These are phyloP conservation scores for Trichoderma breve DNA, from an alignment of 2,329 filamentous ascomycete species.

Conservation along the genomic window DNA sequence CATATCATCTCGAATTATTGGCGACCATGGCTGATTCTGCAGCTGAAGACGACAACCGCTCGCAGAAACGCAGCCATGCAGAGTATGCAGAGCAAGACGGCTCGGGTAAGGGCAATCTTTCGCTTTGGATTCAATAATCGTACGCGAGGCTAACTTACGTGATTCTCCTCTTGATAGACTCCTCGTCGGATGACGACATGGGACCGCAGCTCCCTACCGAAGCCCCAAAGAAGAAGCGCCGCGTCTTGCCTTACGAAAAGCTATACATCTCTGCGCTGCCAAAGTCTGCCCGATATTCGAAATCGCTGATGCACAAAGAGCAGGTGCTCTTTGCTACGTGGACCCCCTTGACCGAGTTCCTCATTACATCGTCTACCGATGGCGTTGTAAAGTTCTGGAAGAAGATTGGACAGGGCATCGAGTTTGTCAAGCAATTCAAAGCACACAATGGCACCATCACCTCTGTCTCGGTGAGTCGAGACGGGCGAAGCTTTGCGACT, in stretches of 20 bases:
- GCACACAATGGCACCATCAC: constrained; percentile 84
- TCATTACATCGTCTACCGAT: constrained; percentile 90
- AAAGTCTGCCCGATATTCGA: constrained; percentile 77
- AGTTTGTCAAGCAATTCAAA: constrained; percentile 97
- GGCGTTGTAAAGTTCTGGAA: constrained; percentile 99
- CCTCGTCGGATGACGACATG: constrained; percentile 87
- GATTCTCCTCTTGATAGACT: constrained; percentile 42
- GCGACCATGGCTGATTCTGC: constrained; percentile 25
- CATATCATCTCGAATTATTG: background rate
- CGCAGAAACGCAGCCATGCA: constrained; percentile 53
- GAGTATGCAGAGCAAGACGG: constrained; percentile 51
- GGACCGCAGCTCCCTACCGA: constrained; percentile 85
- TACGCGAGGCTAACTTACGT: constrained; percentile 17
- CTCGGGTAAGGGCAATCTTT: constrained; percentile 34
- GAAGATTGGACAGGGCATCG: constrained; percentile 83
- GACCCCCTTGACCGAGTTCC: constrained; percentile 87
- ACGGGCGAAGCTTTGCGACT: constrained; percentile 91
- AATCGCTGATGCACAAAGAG: constrained; percentile 98
- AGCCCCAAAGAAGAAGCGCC: constrained; percentile 84
- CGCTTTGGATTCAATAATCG: background rate
- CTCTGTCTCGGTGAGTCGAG: constrained; percentile 79
- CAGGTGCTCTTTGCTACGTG: constrained; percentile 84
- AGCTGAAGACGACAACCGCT: constrained; percentile 35
- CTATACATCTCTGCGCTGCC: constrained; percentile 91
- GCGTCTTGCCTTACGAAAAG: constrained; percentile 90